Evolutionary conservation across 2,329 filamentous ascomycete genomes (phyloP).

Genomic region (Talaromyces sp.): DNA sequence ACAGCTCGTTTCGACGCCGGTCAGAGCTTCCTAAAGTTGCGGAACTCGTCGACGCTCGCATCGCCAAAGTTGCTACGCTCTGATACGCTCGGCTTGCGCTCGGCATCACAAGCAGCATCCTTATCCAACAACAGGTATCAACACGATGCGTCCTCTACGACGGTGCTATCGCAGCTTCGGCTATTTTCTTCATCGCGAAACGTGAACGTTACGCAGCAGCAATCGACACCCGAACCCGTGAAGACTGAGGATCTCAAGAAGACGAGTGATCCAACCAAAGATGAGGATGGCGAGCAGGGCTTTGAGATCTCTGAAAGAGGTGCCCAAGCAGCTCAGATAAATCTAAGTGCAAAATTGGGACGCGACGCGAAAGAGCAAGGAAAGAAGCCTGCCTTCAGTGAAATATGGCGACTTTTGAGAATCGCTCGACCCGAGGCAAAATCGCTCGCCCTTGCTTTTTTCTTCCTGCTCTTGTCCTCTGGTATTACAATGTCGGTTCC

Average conservation of each 20-base stretch:
- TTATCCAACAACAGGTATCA: neutral
- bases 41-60: constrained; percentile 18
- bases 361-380: constrained; percentile 62
- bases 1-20: neutral
- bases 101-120: neutral
- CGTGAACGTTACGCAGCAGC: constrained; percentile 25
- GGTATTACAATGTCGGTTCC: constrained; percentile 93
- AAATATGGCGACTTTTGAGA: constrained; percentile 82
- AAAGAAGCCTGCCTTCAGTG: constrained; percentile 59
- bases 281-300: constrained; percentile 51
- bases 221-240: constrained; percentile 14
- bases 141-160: constrained; percentile 3
- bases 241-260: constrained; percentile 22
- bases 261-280: constrained; percentile 36
- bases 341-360: constrained; percentile 79
- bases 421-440: constrained; percentile 82
- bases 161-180: constrained; percentile 21
- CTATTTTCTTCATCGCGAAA: constrained; percentile 23
- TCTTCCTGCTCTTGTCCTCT: constrained; percentile 83
- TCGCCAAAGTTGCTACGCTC: constrained; percentile 14
- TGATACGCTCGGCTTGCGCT: constrained; percentile 11
- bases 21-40: constrained; percentile 4
- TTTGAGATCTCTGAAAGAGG: constrained; percentile 79
- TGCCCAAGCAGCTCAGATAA: constrained; percentile 79
- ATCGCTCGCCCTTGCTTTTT: constrained; percentile 73